Conservation (phyloP, 257 asterid species). For the Dorcoceras hygrometricum region DNA sequence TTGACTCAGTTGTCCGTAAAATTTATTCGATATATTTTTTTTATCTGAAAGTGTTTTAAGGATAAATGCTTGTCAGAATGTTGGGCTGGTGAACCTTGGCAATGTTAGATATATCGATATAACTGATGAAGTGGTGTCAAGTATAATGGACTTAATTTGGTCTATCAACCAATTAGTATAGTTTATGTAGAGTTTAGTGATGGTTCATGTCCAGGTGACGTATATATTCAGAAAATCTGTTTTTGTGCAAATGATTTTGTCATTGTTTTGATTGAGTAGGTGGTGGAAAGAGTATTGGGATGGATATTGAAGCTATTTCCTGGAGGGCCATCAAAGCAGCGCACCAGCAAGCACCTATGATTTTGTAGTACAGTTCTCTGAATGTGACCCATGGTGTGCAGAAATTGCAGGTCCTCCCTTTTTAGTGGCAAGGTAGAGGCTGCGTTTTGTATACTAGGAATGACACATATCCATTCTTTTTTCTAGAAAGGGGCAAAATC, state of each 20-base stretch:
- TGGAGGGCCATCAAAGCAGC: constrained; percentile 84
- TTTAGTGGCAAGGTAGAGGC: constrained; percentile 44
- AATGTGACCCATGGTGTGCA: constrained; percentile 25
- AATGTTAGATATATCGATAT: no score
- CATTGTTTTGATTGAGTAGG: constrained; percentile 40
- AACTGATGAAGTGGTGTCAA: not conserved
- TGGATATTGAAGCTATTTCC: constrained; percentile 99
- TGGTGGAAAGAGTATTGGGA: constrained; percentile 92
- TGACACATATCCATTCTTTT: constrained; percentile 48
- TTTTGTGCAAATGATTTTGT: constrained; percentile 5
- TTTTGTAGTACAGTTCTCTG: constrained; percentile 7
- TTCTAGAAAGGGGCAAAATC: constrained; percentile 19
- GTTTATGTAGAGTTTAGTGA: not conserved
- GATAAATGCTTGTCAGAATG: constrained; percentile 6
- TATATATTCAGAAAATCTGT: not conserved
- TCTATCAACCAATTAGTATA: not conserved
- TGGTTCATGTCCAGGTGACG: not conserved
- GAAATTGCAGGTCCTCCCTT: constrained; percentile 34
- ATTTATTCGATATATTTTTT: constrained; percentile 7
- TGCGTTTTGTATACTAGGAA: constrained; percentile 46
- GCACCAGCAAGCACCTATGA: constrained; percentile 74
- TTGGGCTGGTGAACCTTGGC: not conserved
- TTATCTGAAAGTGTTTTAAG: not conserved
- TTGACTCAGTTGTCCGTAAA: not conserved
- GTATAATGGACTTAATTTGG: not conserved